Evolutionary conservation across 345 rosid species (phyloP), one percentile per base, ranked within the genome.

Genomic region (Clausena lansium): DNA sequence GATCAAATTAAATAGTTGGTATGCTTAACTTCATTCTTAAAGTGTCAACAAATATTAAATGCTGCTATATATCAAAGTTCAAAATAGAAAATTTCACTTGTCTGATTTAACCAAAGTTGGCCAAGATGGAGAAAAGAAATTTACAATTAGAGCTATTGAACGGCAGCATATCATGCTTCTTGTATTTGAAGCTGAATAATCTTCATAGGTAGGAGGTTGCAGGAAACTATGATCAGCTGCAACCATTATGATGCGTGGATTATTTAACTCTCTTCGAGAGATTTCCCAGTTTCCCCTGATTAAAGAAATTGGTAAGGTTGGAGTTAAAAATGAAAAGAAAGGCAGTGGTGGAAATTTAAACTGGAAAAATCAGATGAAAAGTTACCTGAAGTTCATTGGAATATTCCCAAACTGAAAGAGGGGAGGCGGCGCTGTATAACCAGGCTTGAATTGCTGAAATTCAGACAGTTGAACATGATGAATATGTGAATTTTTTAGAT

Each of bases 401-500:
- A 93, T 84, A 36, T 85, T 89, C 59, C 92, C 90, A 54, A 93
- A 74, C 62, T 89, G 98, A 80, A 91, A 86, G 83, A 89, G 75
- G 2, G 97, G 97, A 13, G 98, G 85, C 1, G 98, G 98, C 4
- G 97, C 93, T 11, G 97, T 93, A 78, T 95, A 95, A 33, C 88
- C 98, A 47, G 98, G 98, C 87, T 83, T 88, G 78, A 88, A 95
- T 75, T 81, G 92, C 98, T 94, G 92, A 81, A 84, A 83, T 47
- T 63, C 55, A 67, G 68, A 41, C 54, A 73, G 68, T 59, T 62
- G 20, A 63, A 27, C 38, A 60, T 78, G 67, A 59, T 15, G 14
- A 41, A 41, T 28, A 27, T 32, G 10, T 41, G 7, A 74, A 10
- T 15, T 45, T 39, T 73, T 10, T 41, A 70, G 24, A 32, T 72